Evolutionary conservation across 2,329 filamentous ascomycete genomes (phyloP), one percentile per base, ranked within the genome.

Genomic region (Botryotinia globosa): DNA sequence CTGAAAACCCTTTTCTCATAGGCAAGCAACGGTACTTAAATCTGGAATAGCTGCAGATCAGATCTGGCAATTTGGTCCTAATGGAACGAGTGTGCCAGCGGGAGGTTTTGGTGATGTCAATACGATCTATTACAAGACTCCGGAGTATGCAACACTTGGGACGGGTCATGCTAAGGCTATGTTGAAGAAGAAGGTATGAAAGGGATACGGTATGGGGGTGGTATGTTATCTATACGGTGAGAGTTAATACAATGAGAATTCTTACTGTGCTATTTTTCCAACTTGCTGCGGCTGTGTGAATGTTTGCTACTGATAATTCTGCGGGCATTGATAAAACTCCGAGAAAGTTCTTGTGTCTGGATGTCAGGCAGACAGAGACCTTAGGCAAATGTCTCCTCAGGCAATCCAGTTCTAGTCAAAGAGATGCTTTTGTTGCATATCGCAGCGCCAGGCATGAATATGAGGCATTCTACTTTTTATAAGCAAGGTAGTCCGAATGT

Each of bases 21-120:
- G 77, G 78, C 77, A 79, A 72, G 63, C 68, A 25, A 73, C 77
- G 14, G 74, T 77, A 18, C 32, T 77, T 42, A 73, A 74, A 58
- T 76, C 72, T 67, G 77, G 75, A 1, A 32, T 79, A 39, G 77
- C 77, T 3, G 75, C 75, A 1, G 77, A 79, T 73, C 75, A 76
- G 70, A 78, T 77, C 48, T 79, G 77, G 78, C 78, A 79, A 68
- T 78, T 77, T 75, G 77, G 77, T 1, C 76, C 73, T 1, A 51
- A 74, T 70, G 74, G 75, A 62, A 59, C 76, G 59, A 75, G 73
- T 68, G 69, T 77, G 12, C 64, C 73, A 16, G 74, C 73, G 6
- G 16, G 29, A 4, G 73, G 3, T 29, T 63, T 77, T 14, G 74
- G 74, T 9, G 76, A 78, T 74, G 76, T 77, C 4, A 77, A 79